These are phyloP conservation scores for Corchorus olitorius DNA, from an alignment of 345 rosid genomes.

Conservation along the genomic window DNA sequence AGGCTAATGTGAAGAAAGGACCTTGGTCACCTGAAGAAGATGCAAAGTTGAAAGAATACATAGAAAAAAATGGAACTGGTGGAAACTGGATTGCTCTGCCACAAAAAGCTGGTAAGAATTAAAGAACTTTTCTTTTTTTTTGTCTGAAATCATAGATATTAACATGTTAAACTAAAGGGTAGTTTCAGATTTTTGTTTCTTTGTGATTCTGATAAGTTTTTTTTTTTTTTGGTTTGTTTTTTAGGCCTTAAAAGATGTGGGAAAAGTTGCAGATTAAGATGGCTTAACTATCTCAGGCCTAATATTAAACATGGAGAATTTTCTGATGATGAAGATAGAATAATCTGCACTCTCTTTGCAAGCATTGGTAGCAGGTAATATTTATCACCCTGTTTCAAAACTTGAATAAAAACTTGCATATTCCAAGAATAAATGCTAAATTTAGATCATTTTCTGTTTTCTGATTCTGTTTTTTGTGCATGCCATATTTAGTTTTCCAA, in stretches of 20 bases:
- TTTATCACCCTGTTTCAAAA: not conserved
- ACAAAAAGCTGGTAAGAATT: constrained; percentile 62
- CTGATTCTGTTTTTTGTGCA: constrained; percentile 34
- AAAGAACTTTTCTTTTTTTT: not conserved
- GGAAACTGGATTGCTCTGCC: constrained; percentile 92
- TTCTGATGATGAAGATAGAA: constrained; percentile 72
- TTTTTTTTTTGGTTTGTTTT: not conserved
- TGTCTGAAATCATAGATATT: not conserved
- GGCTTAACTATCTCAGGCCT: constrained; percentile 92
- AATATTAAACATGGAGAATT: constrained; percentile 92
- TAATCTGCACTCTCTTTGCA: constrained; percentile 68
- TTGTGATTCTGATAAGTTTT: not conserved
- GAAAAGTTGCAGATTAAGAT: constrained; percentile 88
- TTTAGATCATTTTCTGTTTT: constrained; percentile 28
- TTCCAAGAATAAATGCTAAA: constrained; percentile 29
- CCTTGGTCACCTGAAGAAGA: constrained; percentile 99
- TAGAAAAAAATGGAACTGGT: constrained; percentile 64
- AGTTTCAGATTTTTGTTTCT: not conserved
- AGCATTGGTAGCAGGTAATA: constrained; percentile 90
- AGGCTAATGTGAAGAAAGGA: constrained; percentile 85
- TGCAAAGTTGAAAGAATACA: constrained; percentile 72
- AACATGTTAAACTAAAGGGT: not conserved
- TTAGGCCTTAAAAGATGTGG: constrained; percentile 85
- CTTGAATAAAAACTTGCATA: constrained; percentile 21
- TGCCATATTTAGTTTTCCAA: constrained; percentile 32